These are phyloP conservation scores for Pseudocercospora pini-densiflorae DNA, from an alignment of 2,329 filamentous ascomycete genomes.

Conservation along the genomic window DNA sequence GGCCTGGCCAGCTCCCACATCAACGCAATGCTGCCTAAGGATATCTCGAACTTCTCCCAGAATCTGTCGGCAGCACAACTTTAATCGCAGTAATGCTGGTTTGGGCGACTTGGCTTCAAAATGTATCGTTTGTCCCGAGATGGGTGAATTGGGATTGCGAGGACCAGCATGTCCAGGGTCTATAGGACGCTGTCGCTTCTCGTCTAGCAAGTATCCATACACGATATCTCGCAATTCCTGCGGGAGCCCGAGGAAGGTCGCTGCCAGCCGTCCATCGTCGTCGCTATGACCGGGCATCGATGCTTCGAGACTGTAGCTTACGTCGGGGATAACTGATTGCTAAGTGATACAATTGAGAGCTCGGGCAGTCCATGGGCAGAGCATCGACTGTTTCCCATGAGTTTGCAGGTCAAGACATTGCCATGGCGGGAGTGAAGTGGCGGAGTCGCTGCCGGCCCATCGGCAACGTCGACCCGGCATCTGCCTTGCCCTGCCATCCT, in stretches of 20 bases:
- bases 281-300: neutral
- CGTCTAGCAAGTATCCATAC: conserved; percentile 16
- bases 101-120: conserved; percentile 20
- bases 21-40: neutral
- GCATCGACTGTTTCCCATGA: too few relatives aligned
- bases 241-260: conserved; percentile 17
- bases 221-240: conserved; percentile 20
- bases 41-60: conserved; percentile 13
- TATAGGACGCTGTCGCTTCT: conserved; percentile 13
- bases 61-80: conserved; percentile 16
- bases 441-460: neutral
- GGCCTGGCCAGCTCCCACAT: conserved; percentile 3
- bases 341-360: neutral
- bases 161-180: conserved; percentile 14
- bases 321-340: too few relatives aligned
- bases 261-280: neutral
- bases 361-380: neutral
- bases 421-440: neutral
- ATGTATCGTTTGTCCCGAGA: conserved; percentile 14
- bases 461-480: neutral
- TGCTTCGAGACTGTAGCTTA: neutral
- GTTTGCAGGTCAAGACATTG: too few relatives aligned
- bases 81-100: conserved; percentile 24
- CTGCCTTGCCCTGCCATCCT: too few relatives aligned
- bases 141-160: conserved; percentile 8